Conservation (phyloP, 768 basidiomycete genomes). For the Pleurotus platypus region DNA sequence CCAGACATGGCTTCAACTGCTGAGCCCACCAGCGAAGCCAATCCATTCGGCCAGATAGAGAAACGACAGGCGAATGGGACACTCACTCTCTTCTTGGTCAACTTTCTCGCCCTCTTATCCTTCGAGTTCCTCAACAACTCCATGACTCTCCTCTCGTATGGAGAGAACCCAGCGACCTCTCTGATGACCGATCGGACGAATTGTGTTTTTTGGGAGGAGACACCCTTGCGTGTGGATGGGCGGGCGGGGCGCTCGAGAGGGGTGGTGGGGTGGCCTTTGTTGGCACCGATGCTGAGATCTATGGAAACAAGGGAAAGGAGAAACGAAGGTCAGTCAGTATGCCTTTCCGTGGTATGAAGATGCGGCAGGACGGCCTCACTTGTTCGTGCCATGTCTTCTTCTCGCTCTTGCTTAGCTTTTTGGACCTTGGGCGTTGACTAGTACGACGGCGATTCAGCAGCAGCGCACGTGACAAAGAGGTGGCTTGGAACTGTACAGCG, state of each 20-base stretch:
- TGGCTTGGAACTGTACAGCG: slow-evolving; percentile 65
- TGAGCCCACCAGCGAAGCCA: neutral
- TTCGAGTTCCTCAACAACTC: slow-evolving; percentile 98
- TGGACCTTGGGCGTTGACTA: neutral
- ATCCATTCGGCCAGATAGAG: neutral
- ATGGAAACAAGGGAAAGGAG: neutral
- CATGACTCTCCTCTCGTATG: slow-evolving; percentile 97
- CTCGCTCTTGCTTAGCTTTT: slow-evolving; percentile 3
- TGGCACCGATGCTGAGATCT: slow-evolving; percentile 85
- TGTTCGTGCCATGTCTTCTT: slow-evolving; percentile 67
- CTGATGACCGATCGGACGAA: slow-evolving; percentile 92
- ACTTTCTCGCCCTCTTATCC: slow-evolving; percentile 99
- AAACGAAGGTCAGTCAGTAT: neutral
- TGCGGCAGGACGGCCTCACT: slow-evolving; percentile 44
- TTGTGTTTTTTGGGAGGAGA: slow-evolving; percentile 83
- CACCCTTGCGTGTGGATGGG: slow-evolving; percentile 92
- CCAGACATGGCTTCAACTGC: too few relatives aligned
- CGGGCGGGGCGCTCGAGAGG: slow-evolving; percentile 68
- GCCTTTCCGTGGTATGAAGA: neutral
- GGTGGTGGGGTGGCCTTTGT: slow-evolving; percentile 89
- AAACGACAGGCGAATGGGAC: slow-evolving; percentile 27
- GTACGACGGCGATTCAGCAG: neutral
- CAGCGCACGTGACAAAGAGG: slow-evolving; percentile 11
- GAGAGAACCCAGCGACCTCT: slow-evolving; percentile 96
- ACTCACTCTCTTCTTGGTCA: slow-evolving; percentile 95